Percentiles rank a stretch among this genome's conserved stretches.
phyloP scores from a whole-genome alignment of 345 rosid genomes.

The Trapa incisa region DNA sequence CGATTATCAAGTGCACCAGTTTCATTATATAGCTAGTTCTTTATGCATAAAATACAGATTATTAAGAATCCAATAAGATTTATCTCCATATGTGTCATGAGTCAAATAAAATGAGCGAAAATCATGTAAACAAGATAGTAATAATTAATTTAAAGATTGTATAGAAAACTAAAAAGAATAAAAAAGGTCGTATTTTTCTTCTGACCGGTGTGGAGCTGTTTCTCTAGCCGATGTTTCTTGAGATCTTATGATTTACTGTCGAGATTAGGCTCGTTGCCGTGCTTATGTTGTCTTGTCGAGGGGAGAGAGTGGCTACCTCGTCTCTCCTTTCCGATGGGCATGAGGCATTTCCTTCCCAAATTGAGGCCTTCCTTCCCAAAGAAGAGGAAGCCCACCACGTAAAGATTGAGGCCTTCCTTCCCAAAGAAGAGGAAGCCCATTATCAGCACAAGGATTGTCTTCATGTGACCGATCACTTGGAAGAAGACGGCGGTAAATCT shows the following conservation, averaged over 20 bases:
- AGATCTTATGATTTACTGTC: slow-evolving; percentile 21
- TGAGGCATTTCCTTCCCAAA: no score
- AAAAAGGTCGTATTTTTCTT: no score
- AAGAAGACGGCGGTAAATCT: slow-evolving; percentile 89
- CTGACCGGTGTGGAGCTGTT: background rate
- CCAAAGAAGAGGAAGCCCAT: slow-evolving; percentile 93
- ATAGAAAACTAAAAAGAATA: no score
- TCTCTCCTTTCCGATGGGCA: slow-evolving; percentile 72
- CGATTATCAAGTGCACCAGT: no score
- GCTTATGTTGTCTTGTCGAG: slow-evolving; percentile 42
- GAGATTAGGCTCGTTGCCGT: slow-evolving; percentile 33
- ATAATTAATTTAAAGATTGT: no score
- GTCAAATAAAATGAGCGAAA: no score
- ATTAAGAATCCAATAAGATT: no score
- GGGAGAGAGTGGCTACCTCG: slow-evolving; percentile 56
- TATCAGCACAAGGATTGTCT: slow-evolving; percentile 77
- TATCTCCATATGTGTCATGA: no score
- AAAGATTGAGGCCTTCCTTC: slow-evolving; percentile 83
- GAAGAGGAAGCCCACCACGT: slow-evolving; percentile 84
- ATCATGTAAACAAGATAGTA: no score
- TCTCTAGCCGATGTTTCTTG: background rate
- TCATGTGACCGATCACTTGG: slow-evolving; percentile 97
- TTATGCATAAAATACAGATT: no score
- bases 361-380: no score
- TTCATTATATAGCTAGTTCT: no score